phyloP scores from a whole-genome alignment of 495 filamentous ascomycete species.

The Aspergillus panamensis region DNA sequence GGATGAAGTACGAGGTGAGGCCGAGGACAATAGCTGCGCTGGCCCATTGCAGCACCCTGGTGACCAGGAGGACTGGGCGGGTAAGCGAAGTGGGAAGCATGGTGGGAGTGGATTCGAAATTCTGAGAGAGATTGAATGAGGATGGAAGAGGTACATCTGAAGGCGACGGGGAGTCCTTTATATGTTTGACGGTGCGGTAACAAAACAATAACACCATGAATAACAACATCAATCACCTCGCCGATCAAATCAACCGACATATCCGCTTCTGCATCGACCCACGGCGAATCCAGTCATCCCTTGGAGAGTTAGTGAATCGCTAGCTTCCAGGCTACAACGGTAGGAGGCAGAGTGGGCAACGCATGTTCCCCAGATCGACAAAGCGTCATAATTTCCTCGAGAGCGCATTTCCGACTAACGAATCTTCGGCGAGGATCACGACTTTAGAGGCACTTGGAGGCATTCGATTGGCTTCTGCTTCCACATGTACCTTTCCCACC shows the following conservation, averaged over 20 bases:
- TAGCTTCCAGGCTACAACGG: not conserved
- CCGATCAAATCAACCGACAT: conserved; percentile 7
- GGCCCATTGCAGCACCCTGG: conserved; percentile 46
- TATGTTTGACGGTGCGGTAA: conserved; percentile 6
- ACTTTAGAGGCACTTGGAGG: not conserved
- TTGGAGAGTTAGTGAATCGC: not conserved
- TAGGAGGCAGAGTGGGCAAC: not conserved
- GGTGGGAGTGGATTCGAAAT: not conserved
- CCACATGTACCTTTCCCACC: too few relatives aligned
- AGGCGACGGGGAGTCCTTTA: conserved; percentile 13
- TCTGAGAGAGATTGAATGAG: not conserved
- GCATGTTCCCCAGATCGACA: conserved; percentile 21
- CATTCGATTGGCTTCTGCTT: too few relatives aligned
- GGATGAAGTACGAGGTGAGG: conserved; percentile 54
- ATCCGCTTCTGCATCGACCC: not conserved
- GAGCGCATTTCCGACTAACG: not conserved
- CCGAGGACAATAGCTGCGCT: conserved; percentile 61
- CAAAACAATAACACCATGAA: too few relatives aligned
- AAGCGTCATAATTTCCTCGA: conserved; percentile 34
- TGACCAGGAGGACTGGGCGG: conserved; percentile 37
- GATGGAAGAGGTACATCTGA: not conserved
- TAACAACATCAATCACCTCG: conserved; percentile 12
- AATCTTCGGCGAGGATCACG: not conserved
- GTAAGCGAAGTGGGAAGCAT: conserved; percentile 35
- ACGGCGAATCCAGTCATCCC: not conserved